Conservation (phyloP, 2,329 filamentous ascomycete genomes). For the Alternaria gansuensis region DNA sequence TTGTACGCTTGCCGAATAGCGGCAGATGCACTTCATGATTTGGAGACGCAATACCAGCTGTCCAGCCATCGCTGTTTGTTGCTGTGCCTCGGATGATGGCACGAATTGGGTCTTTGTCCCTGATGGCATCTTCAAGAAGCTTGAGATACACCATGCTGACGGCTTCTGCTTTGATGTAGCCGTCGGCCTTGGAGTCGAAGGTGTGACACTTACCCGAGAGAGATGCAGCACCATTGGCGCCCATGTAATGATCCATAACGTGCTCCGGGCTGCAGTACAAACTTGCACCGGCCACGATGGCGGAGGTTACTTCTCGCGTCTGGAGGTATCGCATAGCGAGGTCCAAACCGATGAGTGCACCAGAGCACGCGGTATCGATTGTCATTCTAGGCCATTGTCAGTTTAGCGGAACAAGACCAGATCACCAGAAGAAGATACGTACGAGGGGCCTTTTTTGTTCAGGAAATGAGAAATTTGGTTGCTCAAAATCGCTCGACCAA, state of each 20-base stretch:
- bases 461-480: slow-evolving; percentile 35
- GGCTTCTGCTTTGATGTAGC: slow-evolving; percentile 42
- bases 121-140: slow-evolving; percentile 39
- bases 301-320: slow-evolving; percentile 4
- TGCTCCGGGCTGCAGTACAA: slow-evolving; percentile 21
- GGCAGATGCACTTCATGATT: slow-evolving; percentile 56
- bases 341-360: slow-evolving; percentile 35
- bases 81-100: slow-evolving; percentile 42
- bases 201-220: slow-evolving; percentile 33
- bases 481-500: slow-evolving; percentile 18
- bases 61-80: slow-evolving; percentile 31
- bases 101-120: slow-evolving; percentile 44
- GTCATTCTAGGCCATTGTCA: slow-evolving; percentile 22
- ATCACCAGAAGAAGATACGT: too few relatives aligned
- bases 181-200: slow-evolving; percentile 38
- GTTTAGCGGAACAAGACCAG: too few relatives aligned
- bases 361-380: slow-evolving; percentile 41
- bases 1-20: slow-evolving; percentile 32
- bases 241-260: slow-evolving; percentile 3
- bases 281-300: slow-evolving; percentile 26
- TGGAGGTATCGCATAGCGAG: slow-evolving; percentile 34
- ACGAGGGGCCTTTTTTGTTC: slow-evolving; percentile 29
- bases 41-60: slow-evolving; percentile 46
- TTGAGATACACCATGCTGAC: slow-evolving; percentile 42
- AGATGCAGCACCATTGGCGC: slow-evolving; percentile 17